These are phyloP conservation scores for Colletotrichum spinosum DNA, from an alignment of 2,329 filamentous ascomycete genomes.

Conservation along the genomic window DNA sequence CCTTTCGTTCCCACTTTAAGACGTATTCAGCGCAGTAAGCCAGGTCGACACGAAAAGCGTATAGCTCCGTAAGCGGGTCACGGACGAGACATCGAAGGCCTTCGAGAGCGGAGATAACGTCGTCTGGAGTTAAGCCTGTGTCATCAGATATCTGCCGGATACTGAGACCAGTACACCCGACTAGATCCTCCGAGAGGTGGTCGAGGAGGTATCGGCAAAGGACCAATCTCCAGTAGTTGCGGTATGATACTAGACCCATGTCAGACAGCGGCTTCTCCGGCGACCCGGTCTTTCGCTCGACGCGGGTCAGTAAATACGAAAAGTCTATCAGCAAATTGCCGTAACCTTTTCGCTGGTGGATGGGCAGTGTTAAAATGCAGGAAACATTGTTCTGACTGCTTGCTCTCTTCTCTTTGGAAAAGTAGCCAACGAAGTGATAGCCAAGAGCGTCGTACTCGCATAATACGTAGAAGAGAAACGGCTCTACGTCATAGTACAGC, in stretches of 20 bases:
- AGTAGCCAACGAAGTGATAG: constrained; percentile 98
- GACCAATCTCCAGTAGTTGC: constrained; percentile 95
- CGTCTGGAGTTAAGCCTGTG: constrained; percentile 95
- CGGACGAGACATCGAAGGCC: constrained; percentile 88
- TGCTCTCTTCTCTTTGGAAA: constrained; percentile 96
- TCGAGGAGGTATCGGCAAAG: constrained; percentile 86
- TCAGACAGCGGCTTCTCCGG: constrained; percentile 98
- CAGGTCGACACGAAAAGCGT: constrained; percentile 89
- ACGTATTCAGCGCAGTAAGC: constrained; percentile 90
- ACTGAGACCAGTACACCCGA: constrained; percentile 59
- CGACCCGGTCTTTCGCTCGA: constrained; percentile 93
- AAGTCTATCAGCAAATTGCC: constrained; percentile 98
- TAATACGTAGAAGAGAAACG: constrained; percentile 97
- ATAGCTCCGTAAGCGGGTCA: constrained; percentile 88
- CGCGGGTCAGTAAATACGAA: constrained; percentile 93
- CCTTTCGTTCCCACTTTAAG: constrained; percentile 87
- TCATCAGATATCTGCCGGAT: constrained; percentile 82
- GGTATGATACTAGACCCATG: constrained; percentile 96
- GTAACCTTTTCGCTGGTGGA: constrained; percentile 97
- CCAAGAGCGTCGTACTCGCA: constrained; percentile 92
- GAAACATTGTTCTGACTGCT: constrained; percentile 98
- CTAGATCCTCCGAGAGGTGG: constrained; percentile 54
- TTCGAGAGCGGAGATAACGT: constrained; percentile 94
- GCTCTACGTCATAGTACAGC: constrained; percentile 97
- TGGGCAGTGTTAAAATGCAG: constrained; percentile 94